Evolutionary conservation across 1,139 yeast genomes (phyloP).

Genomic region (Saccharomyces hybrid): DNA sequence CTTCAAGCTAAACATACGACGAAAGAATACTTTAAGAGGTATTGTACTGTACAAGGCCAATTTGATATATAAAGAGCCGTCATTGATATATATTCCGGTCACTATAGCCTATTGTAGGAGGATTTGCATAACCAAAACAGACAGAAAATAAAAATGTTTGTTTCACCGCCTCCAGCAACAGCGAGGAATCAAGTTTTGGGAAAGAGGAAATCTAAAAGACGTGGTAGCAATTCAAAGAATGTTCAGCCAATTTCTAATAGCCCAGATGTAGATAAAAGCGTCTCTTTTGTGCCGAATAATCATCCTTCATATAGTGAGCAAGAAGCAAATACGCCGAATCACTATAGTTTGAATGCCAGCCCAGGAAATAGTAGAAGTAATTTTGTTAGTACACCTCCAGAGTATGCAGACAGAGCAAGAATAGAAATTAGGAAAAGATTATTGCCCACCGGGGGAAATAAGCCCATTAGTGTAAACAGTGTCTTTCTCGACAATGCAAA

Average conservation of each 20-base stretch:
- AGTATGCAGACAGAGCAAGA: slow-evolving; percentile 37
- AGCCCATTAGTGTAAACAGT: neutral
- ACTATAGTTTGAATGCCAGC: neutral
- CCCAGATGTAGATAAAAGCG: neutral
- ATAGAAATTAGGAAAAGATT: slow-evolving; percentile 34
- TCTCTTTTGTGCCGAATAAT: neutral
- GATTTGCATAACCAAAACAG: neutral
- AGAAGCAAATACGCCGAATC: neutral
- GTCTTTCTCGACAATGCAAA: neutral
- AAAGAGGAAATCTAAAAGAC: slow-evolving; percentile 14
- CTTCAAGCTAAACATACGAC: neutral
- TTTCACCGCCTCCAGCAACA: slow-evolving; percentile 31
- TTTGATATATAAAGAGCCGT: neutral
- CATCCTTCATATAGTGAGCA: neutral
- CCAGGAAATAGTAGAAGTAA: slow-evolving; percentile 11
- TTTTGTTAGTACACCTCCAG: slow-evolving; percentile 35
- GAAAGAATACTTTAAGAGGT: neutral
- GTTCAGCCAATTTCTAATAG: neutral
- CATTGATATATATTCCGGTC: neutral
- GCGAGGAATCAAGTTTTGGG: slow-evolving; percentile 18
- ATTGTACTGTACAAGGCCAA: neutral
- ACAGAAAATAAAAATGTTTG: slow-evolving; percentile 20
- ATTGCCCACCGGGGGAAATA: slow-evolving; percentile 9
- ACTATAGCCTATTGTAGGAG: neutral
- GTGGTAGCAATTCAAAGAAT: slow-evolving; percentile 4